A percentile compares a stretch with the other conserved stretches of the same genome.
These are phyloP conservation scores for Sesbania bispinosa DNA, from an alignment of 306 rosid genomes.

Conservation along the genomic window DNA sequence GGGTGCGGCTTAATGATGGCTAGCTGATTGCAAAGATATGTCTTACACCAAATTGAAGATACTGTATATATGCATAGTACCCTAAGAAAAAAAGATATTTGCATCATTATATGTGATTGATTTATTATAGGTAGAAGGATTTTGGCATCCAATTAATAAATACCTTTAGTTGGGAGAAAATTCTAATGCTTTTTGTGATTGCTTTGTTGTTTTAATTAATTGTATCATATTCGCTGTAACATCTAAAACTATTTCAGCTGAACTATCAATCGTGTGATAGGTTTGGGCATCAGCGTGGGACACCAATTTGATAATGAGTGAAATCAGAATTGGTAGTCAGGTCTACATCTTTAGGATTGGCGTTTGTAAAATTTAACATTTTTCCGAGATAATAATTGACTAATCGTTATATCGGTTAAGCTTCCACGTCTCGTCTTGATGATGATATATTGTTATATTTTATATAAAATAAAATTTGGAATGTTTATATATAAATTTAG, in stretches of 20 bases:
- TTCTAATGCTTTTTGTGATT: neutral
- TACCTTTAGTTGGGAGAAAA: neutral
- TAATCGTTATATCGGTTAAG: conserved; percentile 5
- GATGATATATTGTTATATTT: neutral
- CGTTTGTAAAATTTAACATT: neutral
- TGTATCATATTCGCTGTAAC: too few species aligned
- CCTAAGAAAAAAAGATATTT: too few species aligned
- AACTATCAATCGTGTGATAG: too few species aligned
- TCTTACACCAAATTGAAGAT: too few species aligned
- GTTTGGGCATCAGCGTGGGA: too few species aligned
- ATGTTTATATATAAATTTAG: neutral
- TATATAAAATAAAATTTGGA: neutral
- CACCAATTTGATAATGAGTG: neutral
- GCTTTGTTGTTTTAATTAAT: too few species aligned
- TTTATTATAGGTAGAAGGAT: neutral
- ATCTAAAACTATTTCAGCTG: too few species aligned
- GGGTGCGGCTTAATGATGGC: too few species aligned
- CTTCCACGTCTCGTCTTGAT: conserved; percentile 17
- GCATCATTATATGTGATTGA: neutral
- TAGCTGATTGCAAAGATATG: too few species aligned
- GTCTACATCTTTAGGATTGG: neutral
- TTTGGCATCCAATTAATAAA: neutral
- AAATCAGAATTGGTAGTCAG: neutral
- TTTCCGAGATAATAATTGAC: conserved; percentile 16
- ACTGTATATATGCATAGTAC: too few species aligned